Base-by-base conservation (phyloP, 2,329 filamentous ascomycete species). In the Dendryphion nanum region DNA sequence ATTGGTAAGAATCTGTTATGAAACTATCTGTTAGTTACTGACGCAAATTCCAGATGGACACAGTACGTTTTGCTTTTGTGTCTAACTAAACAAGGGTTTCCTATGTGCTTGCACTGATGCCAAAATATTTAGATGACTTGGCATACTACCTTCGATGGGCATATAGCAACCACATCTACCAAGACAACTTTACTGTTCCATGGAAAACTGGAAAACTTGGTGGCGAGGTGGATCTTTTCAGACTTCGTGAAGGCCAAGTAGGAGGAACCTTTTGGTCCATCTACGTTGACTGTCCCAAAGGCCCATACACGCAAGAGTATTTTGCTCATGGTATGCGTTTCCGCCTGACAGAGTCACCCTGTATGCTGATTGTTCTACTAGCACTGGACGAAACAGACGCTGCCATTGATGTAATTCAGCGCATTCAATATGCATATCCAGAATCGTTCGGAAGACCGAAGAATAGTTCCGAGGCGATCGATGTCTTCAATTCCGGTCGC, bases 391-490 rank as follows among this genome's bases (percentile, higher is more conserved):
- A 33, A 10, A 33, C 31, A 6, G 31, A 33, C 16, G 18, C 14
- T 13, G 31, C 31, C 6, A 38, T 38, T n/a, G 37, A 39, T 29
- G 30, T 39, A 10, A 34, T 30, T 17, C 17, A 33, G 18, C 14
- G 30, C 7, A 18, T 39, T 5, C 10, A 20, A 13, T 12, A 15
- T 5, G 37, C 15, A 14, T 30, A 39, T 29, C 37, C 29, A 10
- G 12, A 34, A 19, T n/a, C 19, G 12, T 39, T 28, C 16, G 18
- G 30, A 19, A 8, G n/a, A 33, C 20, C 18, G 12, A 6, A 12
- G 17, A 77, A 81, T 51, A 77, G 78, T 47, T 72, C 69, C 35
- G 74, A 75, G 15, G 85, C 84, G 4, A 59, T 81, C 30, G 59
- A 70, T 1, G 78, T 79, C 35, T 69, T 67, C 41, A 37, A 47